Conservation (phyloP, 2,329 filamentous ascomycete genomes). For the Coleophoma cylindrospora region DNA sequence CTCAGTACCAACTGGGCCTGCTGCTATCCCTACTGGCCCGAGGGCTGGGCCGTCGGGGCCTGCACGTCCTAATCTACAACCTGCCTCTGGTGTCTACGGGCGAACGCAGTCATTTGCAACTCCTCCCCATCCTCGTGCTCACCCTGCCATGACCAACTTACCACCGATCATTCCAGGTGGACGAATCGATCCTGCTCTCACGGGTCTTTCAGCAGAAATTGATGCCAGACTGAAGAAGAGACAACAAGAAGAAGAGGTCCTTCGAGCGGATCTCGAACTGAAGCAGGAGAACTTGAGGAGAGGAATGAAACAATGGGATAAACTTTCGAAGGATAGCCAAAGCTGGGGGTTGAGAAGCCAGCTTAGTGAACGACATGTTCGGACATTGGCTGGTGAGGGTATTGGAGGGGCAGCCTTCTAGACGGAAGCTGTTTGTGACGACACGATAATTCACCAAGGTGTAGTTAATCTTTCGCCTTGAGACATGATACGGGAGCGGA, state of each 20-base stretch:
- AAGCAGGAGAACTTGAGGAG: slow-evolving; percentile 26
- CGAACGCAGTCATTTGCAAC: slow-evolving; percentile 6
- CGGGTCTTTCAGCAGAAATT: slow-evolving; percentile 22
- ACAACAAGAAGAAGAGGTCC: slow-evolving; percentile 24
- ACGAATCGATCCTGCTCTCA: slow-evolving; percentile 23
- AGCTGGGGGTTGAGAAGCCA: slow-evolving; percentile 24
- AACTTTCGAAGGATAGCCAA: slow-evolving; percentile 20
- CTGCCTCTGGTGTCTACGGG: slow-evolving; percentile 19
- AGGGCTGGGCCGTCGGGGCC: slow-evolving; percentile 21
- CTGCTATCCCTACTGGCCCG: slow-evolving; percentile 21
- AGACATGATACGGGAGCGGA: no score
- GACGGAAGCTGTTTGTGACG: no score
- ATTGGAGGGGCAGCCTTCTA: slow-evolving; percentile 28
- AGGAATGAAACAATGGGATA: slow-evolving; percentile 25
- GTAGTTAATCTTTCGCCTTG: no score
- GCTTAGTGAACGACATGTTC: slow-evolving; percentile 26
- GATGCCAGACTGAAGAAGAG: slow-evolving; percentile 22
- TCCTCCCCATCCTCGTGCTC: slow-evolving; percentile 18
- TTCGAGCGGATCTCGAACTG: slow-evolving; percentile 22
- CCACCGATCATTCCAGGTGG: slow-evolving; percentile 25
- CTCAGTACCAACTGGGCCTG: slow-evolving; percentile 11
- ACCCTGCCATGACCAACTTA: slow-evolving; percentile 26
- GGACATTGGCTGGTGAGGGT: slow-evolving; percentile 27
- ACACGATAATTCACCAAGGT: no score
- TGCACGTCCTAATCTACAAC: slow-evolving; percentile 19